A percentile compares a stretch with the other conserved stretches of the same genome.
phyloP scores from a whole-genome alignment of 225 moss, liverwort and hornwort genomes.

The Pseudoscleropodium purum region DNA sequence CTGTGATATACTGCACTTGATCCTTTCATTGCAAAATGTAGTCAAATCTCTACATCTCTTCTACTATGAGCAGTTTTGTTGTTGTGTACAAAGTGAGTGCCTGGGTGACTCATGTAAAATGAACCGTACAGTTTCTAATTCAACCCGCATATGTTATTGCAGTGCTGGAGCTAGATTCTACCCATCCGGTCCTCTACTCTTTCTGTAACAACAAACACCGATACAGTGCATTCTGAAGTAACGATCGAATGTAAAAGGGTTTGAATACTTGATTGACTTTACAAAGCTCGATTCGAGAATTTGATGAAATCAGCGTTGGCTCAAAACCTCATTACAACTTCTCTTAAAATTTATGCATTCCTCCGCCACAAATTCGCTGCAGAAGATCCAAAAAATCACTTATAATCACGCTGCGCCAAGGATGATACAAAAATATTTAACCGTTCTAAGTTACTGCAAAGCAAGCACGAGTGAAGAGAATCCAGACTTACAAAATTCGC shows the following conservation, averaged over 20 bases:
- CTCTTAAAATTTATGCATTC: slow-evolving; percentile 87
- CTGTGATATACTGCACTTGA: background rate
- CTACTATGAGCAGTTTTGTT: background rate
- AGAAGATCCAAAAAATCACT: background rate
- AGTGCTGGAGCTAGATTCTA: background rate
- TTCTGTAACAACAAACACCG: background rate
- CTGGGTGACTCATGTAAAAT: background rate
- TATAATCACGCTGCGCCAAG: background rate
- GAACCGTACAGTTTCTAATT: background rate
- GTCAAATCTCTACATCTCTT: background rate
- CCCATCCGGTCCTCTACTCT: background rate
- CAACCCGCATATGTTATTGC: background rate
- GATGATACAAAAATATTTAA: background rate
- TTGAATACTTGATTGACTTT: background rate
- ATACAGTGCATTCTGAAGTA: background rate
- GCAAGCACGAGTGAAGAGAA: background rate
- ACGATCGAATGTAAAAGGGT: background rate
- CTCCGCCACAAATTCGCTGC: slow-evolving; percentile 84
- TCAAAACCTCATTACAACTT: slow-evolving; percentile 59
- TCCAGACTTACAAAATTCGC: slow-evolving; percentile 52
- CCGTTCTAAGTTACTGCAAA: background rate
- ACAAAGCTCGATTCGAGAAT: background rate
- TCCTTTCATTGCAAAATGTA: background rate
- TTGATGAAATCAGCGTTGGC: slow-evolving; percentile 31
- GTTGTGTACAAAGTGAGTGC: background rate